Evolutionary conservation across 768 basidiomycete species (phyloP).

Genomic region (Amanita fuliginea): DNA sequence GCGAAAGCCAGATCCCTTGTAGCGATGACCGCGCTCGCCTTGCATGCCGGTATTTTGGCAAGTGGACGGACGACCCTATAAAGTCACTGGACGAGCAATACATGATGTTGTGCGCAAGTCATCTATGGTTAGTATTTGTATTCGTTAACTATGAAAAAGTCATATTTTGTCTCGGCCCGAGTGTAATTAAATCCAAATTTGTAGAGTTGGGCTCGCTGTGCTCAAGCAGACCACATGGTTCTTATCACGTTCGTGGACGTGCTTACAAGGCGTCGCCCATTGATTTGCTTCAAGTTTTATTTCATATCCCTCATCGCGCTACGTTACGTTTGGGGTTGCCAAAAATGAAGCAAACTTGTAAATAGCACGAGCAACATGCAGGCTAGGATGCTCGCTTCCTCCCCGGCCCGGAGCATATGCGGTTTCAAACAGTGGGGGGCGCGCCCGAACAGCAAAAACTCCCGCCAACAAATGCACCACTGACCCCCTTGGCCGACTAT

Average conservation of each 20-base stretch:
- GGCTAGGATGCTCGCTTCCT: no score
- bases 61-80: slow-evolving; percentile 68
- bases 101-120: slow-evolving; percentile 29
- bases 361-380: no score
- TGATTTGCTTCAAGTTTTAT: no score
- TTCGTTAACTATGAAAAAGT: neutral
- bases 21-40: slow-evolving; percentile 47
- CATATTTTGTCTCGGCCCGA: neutral
- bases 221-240: slow-evolving; percentile 85
- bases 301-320: no score
- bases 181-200: neutral
- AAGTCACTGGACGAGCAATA: slow-evolving; percentile 63
- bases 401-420: no score
- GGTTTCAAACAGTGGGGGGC: no score
- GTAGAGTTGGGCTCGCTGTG: slow-evolving; percentile 71
- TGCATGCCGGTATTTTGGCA: slow-evolving; percentile 54
- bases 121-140: slow-evolving; percentile 27
- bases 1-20: slow-evolving; percentile 57
- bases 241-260: slow-evolving; percentile 84
- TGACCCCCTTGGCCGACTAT: no score
- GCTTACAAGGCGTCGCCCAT: no score
- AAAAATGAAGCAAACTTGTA: no score
- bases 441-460: no score
- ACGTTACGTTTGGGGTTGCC: no score
- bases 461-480: no score